Base-by-base conservation (phyloP, 2,329 filamentous ascomycete species). In the Claviceps cyperi region DNA sequence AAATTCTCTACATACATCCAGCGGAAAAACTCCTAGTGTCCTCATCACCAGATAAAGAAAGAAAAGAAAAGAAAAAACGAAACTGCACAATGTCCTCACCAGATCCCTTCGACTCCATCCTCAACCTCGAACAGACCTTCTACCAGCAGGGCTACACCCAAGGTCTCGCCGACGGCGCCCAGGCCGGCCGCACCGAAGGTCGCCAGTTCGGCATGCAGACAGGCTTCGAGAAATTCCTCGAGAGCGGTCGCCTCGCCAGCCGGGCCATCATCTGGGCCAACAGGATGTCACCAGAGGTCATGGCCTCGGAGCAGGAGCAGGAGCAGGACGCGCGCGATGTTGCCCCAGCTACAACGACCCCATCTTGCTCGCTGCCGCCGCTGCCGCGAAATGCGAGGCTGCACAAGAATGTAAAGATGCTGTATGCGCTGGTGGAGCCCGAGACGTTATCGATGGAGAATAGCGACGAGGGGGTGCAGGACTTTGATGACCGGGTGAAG, bases 141-240 rank as follows among this genome's bases (percentile, higher is more conserved):
- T 95, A 96, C 70, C 72, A 78, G 43, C 80, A 91, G 66, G 92
- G 92, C 52, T 91, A 89, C 70, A 66, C 73, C 5, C 76, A 87
- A 50, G 92, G 92, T 43, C 66, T 80, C 46, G 69, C 74, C 40
- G 91, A 95, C 66, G 92, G 92, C 52, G 72, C 79, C 40, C 75
- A 76, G 52, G 83, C 86, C 35, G 92, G 92, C 39, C 81, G 83
- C 51, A 80, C 87, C 55, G 92, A 98, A 73, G 92, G 92, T 53
- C 85, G 89, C 48, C 79, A 88, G 19, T 88, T 97, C 62, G 92
- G 91, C 0, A 78, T 97, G 41, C 85, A 94, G 63, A 92, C 90
- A 56, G 91, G 90, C 0, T 97, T 92, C 59, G 87, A 95, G 59
- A 97, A 95, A 68, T 96, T 94, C 61, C 63, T 85, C 41, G 83